phyloP scores from a whole-genome alignment of 768 basidiomycete genomes.

The Suillus hirtellus region DNA sequence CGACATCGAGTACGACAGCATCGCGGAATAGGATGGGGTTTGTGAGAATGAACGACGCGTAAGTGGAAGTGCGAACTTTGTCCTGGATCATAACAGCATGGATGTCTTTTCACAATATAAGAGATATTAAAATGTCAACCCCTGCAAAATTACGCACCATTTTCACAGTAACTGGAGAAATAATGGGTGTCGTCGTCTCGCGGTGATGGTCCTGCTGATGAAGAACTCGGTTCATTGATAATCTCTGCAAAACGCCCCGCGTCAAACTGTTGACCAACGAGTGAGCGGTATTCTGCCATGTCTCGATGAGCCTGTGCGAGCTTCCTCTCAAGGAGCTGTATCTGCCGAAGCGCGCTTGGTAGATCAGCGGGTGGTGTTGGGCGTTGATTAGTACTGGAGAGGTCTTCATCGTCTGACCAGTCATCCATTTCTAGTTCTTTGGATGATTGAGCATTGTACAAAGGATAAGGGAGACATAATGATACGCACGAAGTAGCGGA shows the following conservation, averaged over 20 bases:
- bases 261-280: slow-evolving; percentile 58
- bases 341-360: slow-evolving; percentile 40
- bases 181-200: slow-evolving; percentile 94
- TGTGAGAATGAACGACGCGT: slow-evolving; percentile 86
- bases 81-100: slow-evolving; percentile 98
- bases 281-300: slow-evolving; percentile 57
- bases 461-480: not conserved
- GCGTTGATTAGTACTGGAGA: slow-evolving; percentile 10
- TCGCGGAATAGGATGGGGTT: slow-evolving; percentile 81
- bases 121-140: not conserved
- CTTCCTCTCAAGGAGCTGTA: slow-evolving; percentile 61
- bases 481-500: slow-evolving; percentile 77
- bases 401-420: slow-evolving; percentile 71
- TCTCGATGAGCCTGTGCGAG: slow-evolving; percentile 59
- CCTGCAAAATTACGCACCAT: slow-evolving; percentile 51
- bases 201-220: slow-evolving; percentile 25
- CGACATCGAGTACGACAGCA: slow-evolving; percentile 90
- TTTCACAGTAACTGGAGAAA: slow-evolving; percentile 86
- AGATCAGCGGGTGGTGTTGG: slow-evolving; percentile 31
- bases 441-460: not conserved
- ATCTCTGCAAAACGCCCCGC: slow-evolving; percentile 45
- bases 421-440: slow-evolving; percentile 67
- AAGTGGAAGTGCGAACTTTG: slow-evolving; percentile 89
- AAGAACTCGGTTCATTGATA: slow-evolving; percentile 35
- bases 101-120: slow-evolving; percentile 58